These are phyloP conservation scores for Annona cherimola DNA, from an alignment of 164 flowering plant genomes.

Conservation along the genomic window DNA sequence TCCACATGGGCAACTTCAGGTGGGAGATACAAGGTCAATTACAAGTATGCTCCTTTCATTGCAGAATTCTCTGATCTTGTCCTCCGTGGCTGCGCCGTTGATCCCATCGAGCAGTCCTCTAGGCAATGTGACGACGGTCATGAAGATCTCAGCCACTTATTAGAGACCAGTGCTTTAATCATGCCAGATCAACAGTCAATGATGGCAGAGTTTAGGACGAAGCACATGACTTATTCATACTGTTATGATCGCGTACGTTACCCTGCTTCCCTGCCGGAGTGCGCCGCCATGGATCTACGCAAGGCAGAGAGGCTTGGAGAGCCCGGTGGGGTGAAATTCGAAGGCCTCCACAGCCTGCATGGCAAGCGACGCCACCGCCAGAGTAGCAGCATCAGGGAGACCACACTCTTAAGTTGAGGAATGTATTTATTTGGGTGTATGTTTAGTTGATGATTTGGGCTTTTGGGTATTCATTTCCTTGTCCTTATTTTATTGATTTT, in stretches of 20 bases:
- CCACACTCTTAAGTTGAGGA: not conserved
- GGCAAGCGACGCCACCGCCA: conserved; percentile 38
- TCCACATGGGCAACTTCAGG: conserved; percentile 91
- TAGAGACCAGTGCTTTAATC: conserved; percentile 20
- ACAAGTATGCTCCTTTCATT: conserved; percentile 74
- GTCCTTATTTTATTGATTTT: not conserved
- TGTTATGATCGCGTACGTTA: conserved; percentile 71
- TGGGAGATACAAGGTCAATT: conserved; percentile 73
- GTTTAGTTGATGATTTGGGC: not conserved
- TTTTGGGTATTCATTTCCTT: not conserved
- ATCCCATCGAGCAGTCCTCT: conserved; percentile 51
- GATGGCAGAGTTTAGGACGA: conserved; percentile 61
- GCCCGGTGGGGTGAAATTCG: conserved; percentile 57
- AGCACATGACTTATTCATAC: conserved; percentile 76
- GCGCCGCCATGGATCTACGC: conserved; percentile 39
- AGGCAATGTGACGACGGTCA: conserved; percentile 29
- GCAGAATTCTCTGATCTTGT: conserved; percentile 59
- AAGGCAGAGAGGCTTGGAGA: conserved; percentile 52
- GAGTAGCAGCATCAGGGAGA: conserved; percentile 8
- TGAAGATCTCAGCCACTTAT: not conserved
- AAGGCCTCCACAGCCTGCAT: conserved; percentile 49
- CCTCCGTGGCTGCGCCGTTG: conserved; percentile 75
- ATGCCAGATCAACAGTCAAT: conserved; percentile 29
- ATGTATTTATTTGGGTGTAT: not conserved
- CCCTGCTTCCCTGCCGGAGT: conserved; percentile 55